These are phyloP conservation scores for Rhynchospora tenuis DNA, from an alignment of 176 grass and related monocot genomes.

Conservation along the genomic window DNA sequence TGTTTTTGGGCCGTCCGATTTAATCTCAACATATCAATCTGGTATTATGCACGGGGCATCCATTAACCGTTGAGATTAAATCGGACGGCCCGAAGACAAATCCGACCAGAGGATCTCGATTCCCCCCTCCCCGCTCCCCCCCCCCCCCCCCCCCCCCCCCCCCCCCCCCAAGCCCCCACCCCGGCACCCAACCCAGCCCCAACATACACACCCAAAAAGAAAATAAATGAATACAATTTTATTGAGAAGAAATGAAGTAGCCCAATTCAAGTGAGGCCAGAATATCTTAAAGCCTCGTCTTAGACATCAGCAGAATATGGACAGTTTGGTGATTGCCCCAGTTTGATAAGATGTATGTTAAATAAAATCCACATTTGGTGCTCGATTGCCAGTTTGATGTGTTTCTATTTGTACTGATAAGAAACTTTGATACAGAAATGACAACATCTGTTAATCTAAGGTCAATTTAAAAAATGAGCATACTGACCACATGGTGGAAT, in stretches of 20 bases:
- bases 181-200: too few relatives aligned
- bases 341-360: background rate
- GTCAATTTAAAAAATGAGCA: background rate
- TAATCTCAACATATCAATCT: too few relatives aligned
- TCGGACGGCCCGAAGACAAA: too few relatives aligned
- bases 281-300: background rate
- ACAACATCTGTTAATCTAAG: background rate
- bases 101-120: too few relatives aligned
- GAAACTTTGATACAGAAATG: background rate
- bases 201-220: background rate
- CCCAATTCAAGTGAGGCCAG: background rate
- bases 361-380: background rate
- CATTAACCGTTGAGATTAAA: too few relatives aligned
- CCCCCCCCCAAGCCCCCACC: too few relatives aligned
- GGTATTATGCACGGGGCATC: too few relatives aligned
- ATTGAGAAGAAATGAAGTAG: background rate
- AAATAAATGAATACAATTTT: background rate
- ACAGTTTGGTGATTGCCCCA: too few relatives aligned
- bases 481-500: slow-evolving; percentile 58
- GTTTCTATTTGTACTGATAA: background rate
- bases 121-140: too few relatives aligned
- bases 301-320: too few relatives aligned
- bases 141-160: too few relatives aligned
- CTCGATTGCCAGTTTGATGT: background rate
- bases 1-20: too few relatives aligned